These are phyloP conservation scores for Populus deltoides DNA, from an alignment of 345 rosid genomes.

Conservation along the genomic window DNA sequence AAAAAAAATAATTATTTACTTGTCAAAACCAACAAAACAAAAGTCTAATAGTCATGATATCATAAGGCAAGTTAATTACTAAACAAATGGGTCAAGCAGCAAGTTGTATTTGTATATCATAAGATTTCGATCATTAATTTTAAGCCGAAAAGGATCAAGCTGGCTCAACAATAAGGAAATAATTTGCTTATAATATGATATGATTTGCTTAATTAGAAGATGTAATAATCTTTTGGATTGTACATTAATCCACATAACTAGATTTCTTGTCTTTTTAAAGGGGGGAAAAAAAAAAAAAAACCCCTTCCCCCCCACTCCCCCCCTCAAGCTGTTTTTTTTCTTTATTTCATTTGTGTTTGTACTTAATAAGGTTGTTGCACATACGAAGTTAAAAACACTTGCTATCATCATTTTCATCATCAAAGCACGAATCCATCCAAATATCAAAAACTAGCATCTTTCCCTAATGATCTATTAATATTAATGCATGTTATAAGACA, in stretches of 20 bases:
- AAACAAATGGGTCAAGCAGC: background rate
- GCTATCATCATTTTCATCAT: too few relatives aligned
- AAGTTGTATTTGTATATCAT: background rate
- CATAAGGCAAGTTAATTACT: background rate
- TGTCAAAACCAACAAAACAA: background rate
- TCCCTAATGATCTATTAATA: background rate
- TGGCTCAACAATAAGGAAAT: background rate
- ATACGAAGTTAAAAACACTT: too few relatives aligned
- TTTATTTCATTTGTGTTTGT: background rate
- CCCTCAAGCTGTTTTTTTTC: too few relatives aligned
- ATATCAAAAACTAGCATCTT: background rate
- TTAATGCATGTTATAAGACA: too few relatives aligned
- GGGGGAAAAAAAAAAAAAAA: too few relatives aligned
- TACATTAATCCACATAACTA: background rate
- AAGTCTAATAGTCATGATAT: background rate
- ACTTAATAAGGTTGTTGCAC: background rate
- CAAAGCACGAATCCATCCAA: background rate
- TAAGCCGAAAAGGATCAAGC: background rate
- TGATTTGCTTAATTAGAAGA: background rate
- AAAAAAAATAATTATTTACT: background rate
- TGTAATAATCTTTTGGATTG: background rate
- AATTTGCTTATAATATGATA: background rate
- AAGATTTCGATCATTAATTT: background rate
- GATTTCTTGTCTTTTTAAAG: background rate
- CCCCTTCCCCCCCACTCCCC: too few relatives aligned